phyloP scores from a whole-genome alignment of 2,329 filamentous ascomycete species.

The Fusarium devonianum region DNA sequence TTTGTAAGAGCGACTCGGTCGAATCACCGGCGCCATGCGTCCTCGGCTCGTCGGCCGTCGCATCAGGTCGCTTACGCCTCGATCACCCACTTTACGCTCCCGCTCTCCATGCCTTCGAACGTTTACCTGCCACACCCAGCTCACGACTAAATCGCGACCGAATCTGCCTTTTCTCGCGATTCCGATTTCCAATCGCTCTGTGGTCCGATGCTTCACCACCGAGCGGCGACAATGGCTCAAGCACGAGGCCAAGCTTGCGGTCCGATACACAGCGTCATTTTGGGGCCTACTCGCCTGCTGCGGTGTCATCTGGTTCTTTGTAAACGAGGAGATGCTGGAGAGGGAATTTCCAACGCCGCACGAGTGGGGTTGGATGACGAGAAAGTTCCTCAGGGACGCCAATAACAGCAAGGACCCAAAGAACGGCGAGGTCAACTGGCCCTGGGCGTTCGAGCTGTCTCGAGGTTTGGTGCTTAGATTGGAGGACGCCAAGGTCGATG shows the following conservation, averaged over 20 bases:
- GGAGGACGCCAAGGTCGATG: constrained; percentile 74
- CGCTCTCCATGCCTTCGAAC: constrained; percentile 37
- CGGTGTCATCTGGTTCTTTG: constrained; percentile 67
- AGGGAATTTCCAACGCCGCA: constrained; percentile 79
- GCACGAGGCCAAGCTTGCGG: constrained; percentile 72
- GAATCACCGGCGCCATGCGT: constrained; percentile 45
- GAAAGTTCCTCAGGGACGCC: constrained; percentile 72
- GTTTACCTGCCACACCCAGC: constrained; percentile 41
- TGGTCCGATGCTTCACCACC: constrained; percentile 79
- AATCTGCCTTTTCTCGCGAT: constrained; percentile 58
- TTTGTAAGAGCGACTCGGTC: too few species aligned
- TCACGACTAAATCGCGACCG: constrained; percentile 45
- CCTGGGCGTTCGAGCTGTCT: constrained; percentile 67
- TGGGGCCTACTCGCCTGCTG: constrained; percentile 70
- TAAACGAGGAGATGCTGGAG: constrained; percentile 79
- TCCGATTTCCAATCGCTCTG: constrained; percentile 58
- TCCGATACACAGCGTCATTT: constrained; percentile 71
- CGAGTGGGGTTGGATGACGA: constrained; percentile 79
- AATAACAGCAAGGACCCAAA: constrained; percentile 64
- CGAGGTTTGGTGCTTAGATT: constrained; percentile 68
- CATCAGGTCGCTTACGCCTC: constrained; percentile 26
- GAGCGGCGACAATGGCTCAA: constrained; percentile 75
- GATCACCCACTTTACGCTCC: constrained; percentile 21
- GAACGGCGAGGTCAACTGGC: constrained; percentile 69
- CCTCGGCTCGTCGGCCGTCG: constrained; percentile 48